Conservation (phyloP, 163 green algal species). For the Coccomyxa subellipsoidea region DNA sequence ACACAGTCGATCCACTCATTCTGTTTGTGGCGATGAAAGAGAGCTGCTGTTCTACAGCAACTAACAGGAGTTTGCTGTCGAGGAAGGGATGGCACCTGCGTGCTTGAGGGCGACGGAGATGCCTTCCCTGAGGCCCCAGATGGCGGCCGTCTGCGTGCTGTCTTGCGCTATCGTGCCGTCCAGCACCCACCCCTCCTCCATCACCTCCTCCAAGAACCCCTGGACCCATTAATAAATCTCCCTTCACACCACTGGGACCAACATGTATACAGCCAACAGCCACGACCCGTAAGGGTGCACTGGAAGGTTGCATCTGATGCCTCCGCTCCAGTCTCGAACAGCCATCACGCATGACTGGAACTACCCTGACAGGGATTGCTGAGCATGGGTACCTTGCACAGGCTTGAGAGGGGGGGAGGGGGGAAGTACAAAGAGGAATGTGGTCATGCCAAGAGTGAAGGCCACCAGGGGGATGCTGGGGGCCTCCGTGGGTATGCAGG, state of each 20-base stretch:
- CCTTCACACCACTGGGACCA: not conserved
- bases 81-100: conserved; percentile 28
- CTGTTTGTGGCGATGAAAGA: no score
- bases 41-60: no score
- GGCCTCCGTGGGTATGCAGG: not conserved
- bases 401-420: not conserved
- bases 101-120: conserved; percentile 78
- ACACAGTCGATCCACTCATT: no score
- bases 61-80: no score
- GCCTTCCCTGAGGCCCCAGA: conserved; percentile 84
- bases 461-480: not conserved
- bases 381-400: not conserved
- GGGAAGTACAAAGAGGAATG: not conserved
- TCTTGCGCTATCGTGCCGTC: conserved; percentile 71
- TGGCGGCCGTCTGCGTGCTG: conserved; percentile 48
- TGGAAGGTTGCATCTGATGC: no score
- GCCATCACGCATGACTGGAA: no score
- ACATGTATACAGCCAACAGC: no score
- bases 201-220: conserved; percentile 64
- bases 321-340: no score
- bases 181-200: conserved; percentile 48
- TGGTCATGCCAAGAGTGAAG: not conserved
- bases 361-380: no score
- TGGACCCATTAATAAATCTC: not conserved
- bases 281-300: no score